Evolutionary conservation across 2,329 filamentous ascomycete genomes (phyloP), one percentile per base, ranked within the genome.

Genomic region (Aspergillus neotritici): DNA sequence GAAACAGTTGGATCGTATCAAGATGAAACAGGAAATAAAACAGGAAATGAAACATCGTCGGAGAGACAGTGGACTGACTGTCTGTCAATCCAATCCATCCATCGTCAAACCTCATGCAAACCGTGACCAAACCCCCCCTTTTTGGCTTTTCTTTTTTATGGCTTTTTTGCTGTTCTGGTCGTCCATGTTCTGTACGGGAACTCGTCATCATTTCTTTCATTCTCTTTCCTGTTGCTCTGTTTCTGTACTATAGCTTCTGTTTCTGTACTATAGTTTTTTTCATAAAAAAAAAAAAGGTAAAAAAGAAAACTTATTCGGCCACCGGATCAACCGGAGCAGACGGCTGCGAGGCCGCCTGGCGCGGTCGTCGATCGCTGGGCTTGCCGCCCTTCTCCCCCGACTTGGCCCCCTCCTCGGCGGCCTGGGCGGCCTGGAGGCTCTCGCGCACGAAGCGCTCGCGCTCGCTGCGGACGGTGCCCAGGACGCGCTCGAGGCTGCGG

Each of bases 371-470:
- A 50, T 63, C 55, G 49, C 55, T 51, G 37, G 47, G 53, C 40
- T 61, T 62, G 38, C 56, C 58, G 25, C 55, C 54, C 37, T 51
- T 57, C 43, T 54, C 56, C 34, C 55, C 56, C 43, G 47, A 41
- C 46, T 59, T 55, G 31, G 54, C 55, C 29, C 52, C 52, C 43
- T 61, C 64, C 48, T 59, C 63, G 43, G 54, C 61, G 38, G 52
- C 64, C 41, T 53, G 58, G 41, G 52, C 64, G 35, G 87, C 55
- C 83, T 83, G 74, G 39, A 63, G 54, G n/a, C 63, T 57, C 44
- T 94, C 88, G 41, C 80, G 73, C 57, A 85, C 77, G 55, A 85
- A 90, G 58, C 86, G 84, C 70, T 83, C 77, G 75, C 94, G 84
- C 74, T 94, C 87, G 64, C 80, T 75, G 61, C 83, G 80, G 54